Percentiles rank a stretch among this genome's conserved stretches.
These are phyloP conservation scores for Russula sp. DNA, from an alignment of 768 basidiomycete species.

Conservation along the genomic window DNA sequence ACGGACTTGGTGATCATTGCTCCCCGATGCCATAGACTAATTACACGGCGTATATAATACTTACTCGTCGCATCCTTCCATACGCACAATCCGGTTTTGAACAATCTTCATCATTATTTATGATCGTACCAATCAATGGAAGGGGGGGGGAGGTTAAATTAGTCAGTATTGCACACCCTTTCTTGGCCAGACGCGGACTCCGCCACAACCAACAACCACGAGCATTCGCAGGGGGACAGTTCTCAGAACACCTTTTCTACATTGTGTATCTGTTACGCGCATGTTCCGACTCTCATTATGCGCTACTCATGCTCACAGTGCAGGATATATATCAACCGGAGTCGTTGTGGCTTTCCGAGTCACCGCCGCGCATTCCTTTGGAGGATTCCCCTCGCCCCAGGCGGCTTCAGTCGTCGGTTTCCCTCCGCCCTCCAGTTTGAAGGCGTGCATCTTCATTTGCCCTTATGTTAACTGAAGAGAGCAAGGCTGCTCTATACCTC, in stretches of 20 bases:
- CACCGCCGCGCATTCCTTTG: not conserved
- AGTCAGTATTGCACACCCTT: not conserved
- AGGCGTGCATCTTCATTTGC: conserved; percentile 14
- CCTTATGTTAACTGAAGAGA: conserved; percentile 53
- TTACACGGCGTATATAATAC: not conserved
- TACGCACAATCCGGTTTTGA: not conserved
- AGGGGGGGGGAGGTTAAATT: not conserved
- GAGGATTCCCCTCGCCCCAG: conserved; percentile 1
- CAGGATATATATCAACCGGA: conserved; percentile 5
- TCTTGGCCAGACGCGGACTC: not conserved
- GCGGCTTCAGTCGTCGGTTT: conserved; percentile 2
- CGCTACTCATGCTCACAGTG: conserved; percentile 17
- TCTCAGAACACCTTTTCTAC: not conserved
- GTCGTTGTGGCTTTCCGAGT: not conserved
- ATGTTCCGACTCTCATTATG: conserved; percentile 13
- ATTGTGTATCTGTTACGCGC: conserved; percentile 19
- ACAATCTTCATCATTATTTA: not conserved
- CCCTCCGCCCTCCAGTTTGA: not conserved
- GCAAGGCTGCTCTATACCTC: conserved; percentile 73
- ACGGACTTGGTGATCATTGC: conserved; percentile 42
- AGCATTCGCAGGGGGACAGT: not conserved
- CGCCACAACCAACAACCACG: conserved; percentile 9
- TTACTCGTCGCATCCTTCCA: not conserved
- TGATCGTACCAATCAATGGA: not conserved
- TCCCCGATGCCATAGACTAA: conserved; percentile 1